phyloP scores from a whole-genome alignment of 2,329 filamentous ascomycete species.

The Podosphaera aphanis region DNA sequence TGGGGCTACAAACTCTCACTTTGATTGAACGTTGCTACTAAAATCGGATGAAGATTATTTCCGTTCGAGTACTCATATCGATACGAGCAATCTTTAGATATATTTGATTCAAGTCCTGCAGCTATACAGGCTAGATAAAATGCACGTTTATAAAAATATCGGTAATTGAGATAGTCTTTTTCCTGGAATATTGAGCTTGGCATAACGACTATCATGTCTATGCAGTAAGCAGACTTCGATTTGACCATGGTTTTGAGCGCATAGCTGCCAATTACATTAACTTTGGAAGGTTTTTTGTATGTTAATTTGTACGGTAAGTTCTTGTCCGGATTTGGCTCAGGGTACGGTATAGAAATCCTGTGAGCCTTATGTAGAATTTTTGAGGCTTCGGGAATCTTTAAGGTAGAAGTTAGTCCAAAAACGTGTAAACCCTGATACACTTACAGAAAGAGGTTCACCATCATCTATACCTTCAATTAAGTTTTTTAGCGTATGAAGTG shows the following conservation, averaged over 20 bases:
- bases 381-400: conserved; percentile 44
- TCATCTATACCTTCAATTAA: conserved; percentile 32
- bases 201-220: conserved; percentile 79
- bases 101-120: conserved; percentile 34
- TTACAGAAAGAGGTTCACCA: conserved; percentile 22
- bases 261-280: conserved; percentile 82
- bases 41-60: conserved; percentile 52
- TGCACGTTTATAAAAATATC: conserved; percentile 85
- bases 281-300: conserved; percentile 49
- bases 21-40: conserved; percentile 21
- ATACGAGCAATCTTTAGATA: conserved; percentile 30
- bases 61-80: conserved; percentile 45
- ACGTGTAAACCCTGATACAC: background rate
- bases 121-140: conserved; percentile 76
- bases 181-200: conserved; percentile 62
- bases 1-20: conserved; percentile 2
- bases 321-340: conserved; percentile 50
- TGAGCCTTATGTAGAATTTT: conserved; percentile 42
- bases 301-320: conserved; percentile 64
- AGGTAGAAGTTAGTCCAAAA: conserved; percentile 2
- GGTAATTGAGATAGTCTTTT: conserved; percentile 79
- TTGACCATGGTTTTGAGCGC: conserved; percentile 51
- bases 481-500: conserved; percentile 28
- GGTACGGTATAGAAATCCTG: conserved; percentile 58
- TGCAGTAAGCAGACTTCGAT: conserved; percentile 29